Conservation (phyloP, 345 rosid species). For the Triadica sebifera region DNA sequence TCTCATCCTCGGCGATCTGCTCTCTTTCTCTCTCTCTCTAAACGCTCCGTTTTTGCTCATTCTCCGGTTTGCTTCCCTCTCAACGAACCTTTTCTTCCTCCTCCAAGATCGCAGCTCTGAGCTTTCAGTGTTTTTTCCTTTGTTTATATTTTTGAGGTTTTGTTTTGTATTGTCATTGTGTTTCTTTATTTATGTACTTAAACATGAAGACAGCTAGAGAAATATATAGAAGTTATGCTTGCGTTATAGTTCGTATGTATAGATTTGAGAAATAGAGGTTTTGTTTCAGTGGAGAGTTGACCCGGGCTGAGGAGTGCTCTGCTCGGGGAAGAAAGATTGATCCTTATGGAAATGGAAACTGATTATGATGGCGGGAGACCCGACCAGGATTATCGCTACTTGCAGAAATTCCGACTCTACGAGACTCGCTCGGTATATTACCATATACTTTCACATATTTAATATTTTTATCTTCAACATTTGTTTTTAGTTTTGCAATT, state of each 20-base stretch:
- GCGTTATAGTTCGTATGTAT: slow-evolving; percentile 5
- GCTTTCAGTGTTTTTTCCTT: background rate
- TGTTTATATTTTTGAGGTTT: background rate
- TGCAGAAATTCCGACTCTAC: slow-evolving; percentile 82
- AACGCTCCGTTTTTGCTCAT: slow-evolving; percentile 8
- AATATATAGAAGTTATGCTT: background rate
- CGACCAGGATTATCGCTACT: slow-evolving; percentile 35
- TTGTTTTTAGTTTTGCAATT: background rate
- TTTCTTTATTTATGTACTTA: background rate
- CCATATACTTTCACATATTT: background rate
- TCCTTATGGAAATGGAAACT: slow-evolving; percentile 5
- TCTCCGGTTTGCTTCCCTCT: background rate
- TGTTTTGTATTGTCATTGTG: background rate
- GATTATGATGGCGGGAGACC: slow-evolving; percentile 27
- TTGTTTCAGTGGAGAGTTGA: slow-evolving; percentile 19
- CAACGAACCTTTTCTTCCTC: background rate
- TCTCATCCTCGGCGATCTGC: background rate
- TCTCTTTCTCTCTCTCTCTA: background rate
- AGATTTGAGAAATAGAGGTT: slow-evolving; percentile 17
- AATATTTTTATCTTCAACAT: background rate
- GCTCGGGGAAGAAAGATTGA: slow-evolving; percentile 18
- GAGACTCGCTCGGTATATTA: slow-evolving; percentile 77
- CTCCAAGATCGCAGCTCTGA: background rate
- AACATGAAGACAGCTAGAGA: background rate
- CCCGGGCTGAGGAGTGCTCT: slow-evolving; percentile 9